A percentile compares a stretch with the other conserved stretches of the same genome.
These are phyloP conservation scores for Solanum pimpinellifolium DNA, from an alignment of 257 asterid species.

Conservation along the genomic window DNA sequence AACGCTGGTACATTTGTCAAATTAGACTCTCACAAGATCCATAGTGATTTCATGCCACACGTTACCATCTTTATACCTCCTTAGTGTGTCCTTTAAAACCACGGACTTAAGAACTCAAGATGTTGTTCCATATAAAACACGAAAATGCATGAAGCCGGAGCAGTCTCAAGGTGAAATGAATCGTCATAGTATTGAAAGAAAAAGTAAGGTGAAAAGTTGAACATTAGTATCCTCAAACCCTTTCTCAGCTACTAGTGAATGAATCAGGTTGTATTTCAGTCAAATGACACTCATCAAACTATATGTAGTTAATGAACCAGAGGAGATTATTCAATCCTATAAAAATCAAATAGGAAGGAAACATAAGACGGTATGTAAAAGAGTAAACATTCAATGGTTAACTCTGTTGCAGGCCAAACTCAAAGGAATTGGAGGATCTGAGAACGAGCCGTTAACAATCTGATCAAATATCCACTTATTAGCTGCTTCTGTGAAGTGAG, in stretches of 20 bases:
- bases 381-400: not conserved
- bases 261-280: not conserved
- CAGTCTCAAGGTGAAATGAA: not conserved
- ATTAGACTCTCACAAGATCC: not conserved
- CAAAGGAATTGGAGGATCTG: slow-evolving; percentile 54
- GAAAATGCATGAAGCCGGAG: not conserved
- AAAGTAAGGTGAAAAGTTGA: not conserved
- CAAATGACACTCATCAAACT: not conserved
- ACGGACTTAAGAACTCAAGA: not conserved
- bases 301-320: not conserved
- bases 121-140: not conserved
- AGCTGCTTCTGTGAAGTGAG: slow-evolving; percentile 76
- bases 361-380: not conserved
- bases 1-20: not conserved
- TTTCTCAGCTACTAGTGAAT: not conserved
- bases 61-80: not conserved
- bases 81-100: not conserved
- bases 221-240: not conserved
- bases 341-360: not conserved
- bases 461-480: slow-evolving; percentile 58
- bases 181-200: not conserved
- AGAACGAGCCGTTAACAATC: slow-evolving; percentile 50
- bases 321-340: not conserved
- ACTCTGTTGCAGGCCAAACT: slow-evolving; percentile 35
- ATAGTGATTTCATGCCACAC: not conserved